Base-by-base conservation (phyloP, 2,329 filamentous ascomycete genomes). In the Neofusicoccum sp. region DNA sequence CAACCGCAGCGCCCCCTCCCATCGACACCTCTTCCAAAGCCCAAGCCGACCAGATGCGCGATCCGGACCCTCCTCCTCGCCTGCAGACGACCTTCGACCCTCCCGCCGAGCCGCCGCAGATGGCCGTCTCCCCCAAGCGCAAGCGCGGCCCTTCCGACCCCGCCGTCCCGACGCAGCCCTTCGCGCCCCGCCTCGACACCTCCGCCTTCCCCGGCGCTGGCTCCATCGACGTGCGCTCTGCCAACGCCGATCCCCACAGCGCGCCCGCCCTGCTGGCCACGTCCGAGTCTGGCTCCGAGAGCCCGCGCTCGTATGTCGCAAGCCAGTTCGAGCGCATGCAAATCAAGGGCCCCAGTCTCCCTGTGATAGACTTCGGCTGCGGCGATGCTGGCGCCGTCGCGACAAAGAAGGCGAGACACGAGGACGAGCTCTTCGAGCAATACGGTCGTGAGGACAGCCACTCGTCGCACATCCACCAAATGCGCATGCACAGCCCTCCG, bases 131-230 rank as follows among this genome's bases (percentile, higher is more conserved):
- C 24, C 59, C 59, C 24, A 61, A 61, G 38, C 59, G 59, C 40
- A 61, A 61, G 59, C 59, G 59, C 51, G 59, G 59, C 59, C 33
- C 59, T 38, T 61, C 49, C 11, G 59, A 61, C 59, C 59, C 59
- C 58, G 41, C 58, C 28, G 20, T 43, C 33, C 56, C 41, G 56
- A 51, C 43, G 30, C 57, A 59, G 34, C 59, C 59, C 16, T 61
- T 61, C 26, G 59, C 59, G 26, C 59, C 59, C 59, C 59, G 59
- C 59, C 40, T 61, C 33, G 43, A 61, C 41, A 56, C 51, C 43
- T 61, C 59, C 59, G 59, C 59, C 45, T 31, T 61, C 58, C 58
- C 48, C 40, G 36, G 51, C 28, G 12, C 24, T 31, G 58, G 47
- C 34, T 28, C 38, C 48, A 40, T 49, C 43, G 44, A 59, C n/a